phyloP scores from a whole-genome alignment of 1,284 basidiomycete genomes.

The Agaricales sp. region DNA sequence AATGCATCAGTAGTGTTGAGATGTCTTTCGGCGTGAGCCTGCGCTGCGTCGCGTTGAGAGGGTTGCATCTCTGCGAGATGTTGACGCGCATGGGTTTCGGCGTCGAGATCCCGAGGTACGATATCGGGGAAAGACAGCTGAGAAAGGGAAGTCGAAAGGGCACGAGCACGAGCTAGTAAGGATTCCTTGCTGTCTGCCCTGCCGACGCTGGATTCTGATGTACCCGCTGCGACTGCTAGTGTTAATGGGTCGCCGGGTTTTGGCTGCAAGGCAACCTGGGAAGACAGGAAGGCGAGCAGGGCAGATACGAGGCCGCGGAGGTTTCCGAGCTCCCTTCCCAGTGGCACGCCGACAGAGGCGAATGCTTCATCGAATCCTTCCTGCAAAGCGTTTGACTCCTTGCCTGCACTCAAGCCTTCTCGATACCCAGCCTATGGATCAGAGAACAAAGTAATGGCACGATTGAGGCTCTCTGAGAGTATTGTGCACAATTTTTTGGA shows the following conservation, averaged over 20 bases:
- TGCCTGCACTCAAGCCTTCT: constrained; percentile 80
- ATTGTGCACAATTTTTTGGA: not conserved
- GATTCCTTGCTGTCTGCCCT: not conserved
- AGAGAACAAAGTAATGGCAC: not conserved
- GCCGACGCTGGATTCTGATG: constrained; percentile 1
- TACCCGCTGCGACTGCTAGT: not conserved
- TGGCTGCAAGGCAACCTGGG: constrained; percentile 11
- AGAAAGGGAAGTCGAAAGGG: constrained; percentile 41
- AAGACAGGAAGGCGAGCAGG: constrained; percentile 40
- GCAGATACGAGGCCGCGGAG: constrained; percentile 60
- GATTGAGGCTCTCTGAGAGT: not conserved
- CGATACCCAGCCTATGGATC: constrained; percentile 66
- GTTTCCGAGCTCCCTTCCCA: constrained; percentile 63
- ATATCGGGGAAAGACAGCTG: constrained; percentile 57
- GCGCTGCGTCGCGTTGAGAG: not conserved
- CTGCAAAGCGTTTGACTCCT: constrained; percentile 66
- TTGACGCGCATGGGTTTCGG: constrained; percentile 57
- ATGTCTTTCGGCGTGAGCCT: not conserved
- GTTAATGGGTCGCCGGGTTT: constrained; percentile 4
- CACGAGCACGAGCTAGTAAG: constrained; percentile 32
- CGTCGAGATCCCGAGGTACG: constrained; percentile 60
- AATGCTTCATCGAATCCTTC: constrained; percentile 78
- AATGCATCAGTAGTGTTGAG: not conserved
- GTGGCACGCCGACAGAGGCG: constrained; percentile 55
- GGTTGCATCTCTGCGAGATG: constrained; percentile 32